phyloP scores from a whole-genome alignment of 257 asterid species.

The Phtheirospermum japonicum region DNA sequence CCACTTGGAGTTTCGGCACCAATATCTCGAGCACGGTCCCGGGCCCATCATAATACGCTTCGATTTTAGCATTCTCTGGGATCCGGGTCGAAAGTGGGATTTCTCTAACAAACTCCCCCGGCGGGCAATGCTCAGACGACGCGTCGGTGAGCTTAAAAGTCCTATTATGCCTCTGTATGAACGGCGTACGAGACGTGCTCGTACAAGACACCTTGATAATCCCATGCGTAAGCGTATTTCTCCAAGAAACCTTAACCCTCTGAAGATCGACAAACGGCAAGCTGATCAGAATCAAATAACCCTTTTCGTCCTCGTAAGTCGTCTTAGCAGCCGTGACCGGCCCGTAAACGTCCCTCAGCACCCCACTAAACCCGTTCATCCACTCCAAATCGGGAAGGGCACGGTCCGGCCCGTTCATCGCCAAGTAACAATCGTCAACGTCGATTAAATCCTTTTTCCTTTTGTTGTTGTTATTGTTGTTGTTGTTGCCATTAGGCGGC shows the following conservation, averaged over 20 bases:
- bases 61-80: constrained; percentile 86
- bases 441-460: constrained; percentile 55
- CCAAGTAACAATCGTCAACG: constrained; percentile 48
- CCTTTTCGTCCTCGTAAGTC: constrained; percentile 73
- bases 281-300: constrained; percentile 65
- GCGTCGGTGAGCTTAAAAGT: constrained; percentile 73
- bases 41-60: constrained; percentile 77
- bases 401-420: constrained; percentile 44
- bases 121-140: constrained; percentile 84
- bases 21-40: constrained; percentile 80
- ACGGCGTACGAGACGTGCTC: constrained; percentile 70
- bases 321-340: constrained; percentile 87
- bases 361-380: constrained; percentile 72
- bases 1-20: constrained; percentile 79
- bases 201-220: constrained; percentile 69
- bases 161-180: constrained; percentile 71
- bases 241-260: constrained; percentile 90
- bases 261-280: constrained; percentile 86
- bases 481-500: constrained; percentile 50
- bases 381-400: constrained; percentile 26
- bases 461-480: constrained; percentile 51
- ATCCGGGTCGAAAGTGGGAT: constrained; percentile 79
- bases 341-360: constrained; percentile 61
- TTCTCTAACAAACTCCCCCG: constrained; percentile 88
- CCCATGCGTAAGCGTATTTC: constrained; percentile 73